Percentiles rank a stretch among this genome's conserved stretches.
Conservation (phyloP, 2,329 filamentous ascomycete species). For the Bertia moriformis region DNA sequence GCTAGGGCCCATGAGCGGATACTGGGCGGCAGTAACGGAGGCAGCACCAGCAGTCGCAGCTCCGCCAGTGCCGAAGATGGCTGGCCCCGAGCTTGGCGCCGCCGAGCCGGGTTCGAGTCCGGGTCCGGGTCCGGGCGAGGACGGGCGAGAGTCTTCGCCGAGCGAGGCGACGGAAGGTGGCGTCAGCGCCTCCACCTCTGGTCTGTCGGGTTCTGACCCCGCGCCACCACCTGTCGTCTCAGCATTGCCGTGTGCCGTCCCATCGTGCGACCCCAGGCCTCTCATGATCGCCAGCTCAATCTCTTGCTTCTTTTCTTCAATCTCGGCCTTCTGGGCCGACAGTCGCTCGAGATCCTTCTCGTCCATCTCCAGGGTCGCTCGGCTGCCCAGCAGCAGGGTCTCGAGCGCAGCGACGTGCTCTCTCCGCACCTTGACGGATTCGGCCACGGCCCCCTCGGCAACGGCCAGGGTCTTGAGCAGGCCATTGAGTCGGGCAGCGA, state of each 20-base stretch:
- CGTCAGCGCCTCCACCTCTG: slow-evolving; percentile 74
- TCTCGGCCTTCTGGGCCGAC: slow-evolving; percentile 49
- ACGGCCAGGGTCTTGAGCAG: slow-evolving; percentile 79
- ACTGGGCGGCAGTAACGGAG: not conserved
- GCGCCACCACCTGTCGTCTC: slow-evolving; percentile 26
- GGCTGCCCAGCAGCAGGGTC: slow-evolving; percentile 64
- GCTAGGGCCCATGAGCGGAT: slow-evolving; percentile 28
- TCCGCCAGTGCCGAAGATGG: no score
- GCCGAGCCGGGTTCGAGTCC: no score
- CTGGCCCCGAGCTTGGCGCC: no score
- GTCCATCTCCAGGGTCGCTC: slow-evolving; percentile 54
- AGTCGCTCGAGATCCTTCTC: slow-evolving; percentile 52
- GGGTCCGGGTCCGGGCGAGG: slow-evolving; percentile 10
- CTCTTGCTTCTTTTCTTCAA: slow-evolving; percentile 71
- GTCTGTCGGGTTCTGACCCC: slow-evolving; percentile 48
- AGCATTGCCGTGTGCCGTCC: slow-evolving; percentile 27
- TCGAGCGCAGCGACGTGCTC: slow-evolving; percentile 68
- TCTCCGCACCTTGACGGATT: slow-evolving; percentile 74
- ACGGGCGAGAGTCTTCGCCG: no score
- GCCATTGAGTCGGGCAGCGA: slow-evolving; percentile 76
- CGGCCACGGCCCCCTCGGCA: slow-evolving; percentile 76
- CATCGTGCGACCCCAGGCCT: slow-evolving; percentile 51
- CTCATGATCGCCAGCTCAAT: slow-evolving; percentile 87
- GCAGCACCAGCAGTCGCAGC: no score
- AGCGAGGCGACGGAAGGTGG: slow-evolving; percentile 52